Percentiles rank a stretch among this genome's conserved stretches.
Conservation (phyloP, 2,329 filamentous ascomycete species). For the Aspergillus fijiensis region DNA sequence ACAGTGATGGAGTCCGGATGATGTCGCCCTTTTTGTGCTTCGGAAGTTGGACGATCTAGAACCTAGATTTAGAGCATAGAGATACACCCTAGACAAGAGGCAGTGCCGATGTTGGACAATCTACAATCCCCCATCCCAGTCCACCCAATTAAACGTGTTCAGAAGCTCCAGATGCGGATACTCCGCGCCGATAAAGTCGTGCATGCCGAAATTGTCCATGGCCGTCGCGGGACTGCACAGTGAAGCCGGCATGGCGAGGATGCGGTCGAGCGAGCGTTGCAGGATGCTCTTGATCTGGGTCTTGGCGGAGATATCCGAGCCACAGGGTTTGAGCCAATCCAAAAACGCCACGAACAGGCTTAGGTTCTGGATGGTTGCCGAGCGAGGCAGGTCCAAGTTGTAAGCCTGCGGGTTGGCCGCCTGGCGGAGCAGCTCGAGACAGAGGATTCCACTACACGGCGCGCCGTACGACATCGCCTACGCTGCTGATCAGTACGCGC, state of each 20-base stretch:
- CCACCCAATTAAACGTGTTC: conserved; percentile 5
- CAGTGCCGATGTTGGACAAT: neutral
- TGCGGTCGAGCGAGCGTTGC: conserved; percentile 2
- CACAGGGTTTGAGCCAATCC: conserved; percentile 4
- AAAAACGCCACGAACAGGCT: conserved; percentile 5
- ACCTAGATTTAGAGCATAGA: neutral
- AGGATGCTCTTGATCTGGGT: conserved; percentile 1
- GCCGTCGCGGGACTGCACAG: neutral
- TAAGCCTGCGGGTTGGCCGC: neutral
- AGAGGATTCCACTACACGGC: conserved; percentile 5
- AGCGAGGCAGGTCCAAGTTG: neutral
- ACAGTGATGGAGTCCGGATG: conserved; percentile 14
- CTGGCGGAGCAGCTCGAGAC: conserved; percentile 10
- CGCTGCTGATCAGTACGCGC: neutral
- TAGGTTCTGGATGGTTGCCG: conserved; percentile 4
- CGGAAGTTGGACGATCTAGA: neutral
- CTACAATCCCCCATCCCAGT: conserved; percentile 1
- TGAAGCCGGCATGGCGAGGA: conserved; percentile 2
- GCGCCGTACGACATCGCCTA: conserved; percentile 9
- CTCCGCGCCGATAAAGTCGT: neutral
- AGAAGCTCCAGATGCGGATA: conserved; percentile 5
- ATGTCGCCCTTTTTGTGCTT: conserved; percentile 18
- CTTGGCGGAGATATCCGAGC: neutral
- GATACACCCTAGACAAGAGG: neutral
- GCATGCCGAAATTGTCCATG: neutral